Evolutionary conservation across 2,329 filamentous ascomycete species (phyloP).

Genomic region (Passalora sequoiae): DNA sequence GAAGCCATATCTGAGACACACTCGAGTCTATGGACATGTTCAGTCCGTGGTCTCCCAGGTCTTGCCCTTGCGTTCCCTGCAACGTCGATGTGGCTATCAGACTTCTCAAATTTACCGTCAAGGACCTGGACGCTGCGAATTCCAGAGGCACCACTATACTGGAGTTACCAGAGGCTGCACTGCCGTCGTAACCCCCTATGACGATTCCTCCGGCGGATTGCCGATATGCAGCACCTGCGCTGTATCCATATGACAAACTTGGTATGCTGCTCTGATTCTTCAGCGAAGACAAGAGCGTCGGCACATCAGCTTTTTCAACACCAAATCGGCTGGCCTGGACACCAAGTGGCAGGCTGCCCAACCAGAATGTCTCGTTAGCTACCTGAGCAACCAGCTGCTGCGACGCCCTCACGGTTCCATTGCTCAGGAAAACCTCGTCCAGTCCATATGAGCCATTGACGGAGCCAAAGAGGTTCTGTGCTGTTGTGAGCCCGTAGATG

Average conservation of each 20-base stretch:
- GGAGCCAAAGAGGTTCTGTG: conserved; percentile 4
- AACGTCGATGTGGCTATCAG: conserved; percentile 1
- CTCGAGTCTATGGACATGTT: conserved; percentile 35
- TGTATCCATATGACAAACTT: conserved; percentile 11
- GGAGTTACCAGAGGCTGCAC: conserved; percentile 57
- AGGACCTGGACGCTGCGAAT: conserved; percentile 32
- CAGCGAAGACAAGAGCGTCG: conserved; percentile 2
- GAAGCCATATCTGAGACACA: conserved; percentile 39
- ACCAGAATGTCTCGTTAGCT: conserved; percentile 28
- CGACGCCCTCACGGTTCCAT: neutral
- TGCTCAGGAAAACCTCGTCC: conserved; percentile 9
- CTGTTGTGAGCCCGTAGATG: conserved; percentile 6
- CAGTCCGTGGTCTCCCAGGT: conserved; percentile 22
- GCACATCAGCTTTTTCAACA: conserved; percentile 3
- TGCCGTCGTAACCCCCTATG: conserved; percentile 64
- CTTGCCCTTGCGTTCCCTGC: conserved; percentile 20
- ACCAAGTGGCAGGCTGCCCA: conserved; percentile 33
- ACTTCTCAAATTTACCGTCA: conserved; percentile 12
- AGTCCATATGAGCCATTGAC: conserved; percentile 10
- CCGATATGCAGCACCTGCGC: conserved; percentile 11
- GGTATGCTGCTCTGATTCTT: neutral
- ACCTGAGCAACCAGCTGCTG: conserved; percentile 9
- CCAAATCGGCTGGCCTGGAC: conserved; percentile 19
- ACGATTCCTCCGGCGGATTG: conserved; percentile 10
- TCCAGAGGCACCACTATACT: conserved; percentile 53